Percentiles rank a stretch among this genome's conserved stretches.
Evolutionary conservation across 257 asterid genomes (phyloP).

Genomic region (Agastache rugosa): DNA sequence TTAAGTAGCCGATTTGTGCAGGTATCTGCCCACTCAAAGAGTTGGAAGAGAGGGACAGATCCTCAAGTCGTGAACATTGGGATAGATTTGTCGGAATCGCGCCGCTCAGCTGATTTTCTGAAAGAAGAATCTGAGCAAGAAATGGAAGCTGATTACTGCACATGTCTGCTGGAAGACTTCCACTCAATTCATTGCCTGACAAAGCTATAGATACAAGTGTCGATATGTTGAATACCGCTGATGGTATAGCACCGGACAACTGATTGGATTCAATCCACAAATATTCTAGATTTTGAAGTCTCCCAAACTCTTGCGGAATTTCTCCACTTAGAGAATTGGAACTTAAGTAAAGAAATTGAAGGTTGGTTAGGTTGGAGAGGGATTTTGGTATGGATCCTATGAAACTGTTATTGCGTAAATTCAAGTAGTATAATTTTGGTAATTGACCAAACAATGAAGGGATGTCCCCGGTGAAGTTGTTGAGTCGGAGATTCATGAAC

Average conservation of each 20-base stretch:
- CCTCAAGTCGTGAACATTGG: background rate
- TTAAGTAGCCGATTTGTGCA: background rate
- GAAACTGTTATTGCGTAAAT: no score
- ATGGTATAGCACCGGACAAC: constrained; percentile 30
- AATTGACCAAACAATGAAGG: no score
- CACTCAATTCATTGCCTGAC: background rate
- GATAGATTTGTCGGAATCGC: constrained; percentile 27
- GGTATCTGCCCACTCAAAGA: constrained; percentile 31
- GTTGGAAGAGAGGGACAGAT: background rate
- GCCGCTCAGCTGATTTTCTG: constrained; percentile 3
- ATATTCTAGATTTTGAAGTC: background rate
- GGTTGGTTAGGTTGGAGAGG: no score
- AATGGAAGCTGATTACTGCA: background rate
- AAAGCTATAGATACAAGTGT: background rate
- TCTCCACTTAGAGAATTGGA: no score
- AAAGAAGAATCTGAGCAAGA: background rate
- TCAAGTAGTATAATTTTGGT: no score
- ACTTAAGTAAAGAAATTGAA: no score
- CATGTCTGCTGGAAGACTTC: background rate
- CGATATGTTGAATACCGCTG: constrained; percentile 17
- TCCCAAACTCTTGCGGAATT: constrained; percentile 20
- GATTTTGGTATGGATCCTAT: no score
- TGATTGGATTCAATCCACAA: background rate
- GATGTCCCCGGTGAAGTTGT: no score
- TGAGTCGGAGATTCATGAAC: no score